These are phyloP conservation scores for Apiospora koreana DNA, from an alignment of 2,329 filamentous ascomycete genomes.

Conservation along the genomic window DNA sequence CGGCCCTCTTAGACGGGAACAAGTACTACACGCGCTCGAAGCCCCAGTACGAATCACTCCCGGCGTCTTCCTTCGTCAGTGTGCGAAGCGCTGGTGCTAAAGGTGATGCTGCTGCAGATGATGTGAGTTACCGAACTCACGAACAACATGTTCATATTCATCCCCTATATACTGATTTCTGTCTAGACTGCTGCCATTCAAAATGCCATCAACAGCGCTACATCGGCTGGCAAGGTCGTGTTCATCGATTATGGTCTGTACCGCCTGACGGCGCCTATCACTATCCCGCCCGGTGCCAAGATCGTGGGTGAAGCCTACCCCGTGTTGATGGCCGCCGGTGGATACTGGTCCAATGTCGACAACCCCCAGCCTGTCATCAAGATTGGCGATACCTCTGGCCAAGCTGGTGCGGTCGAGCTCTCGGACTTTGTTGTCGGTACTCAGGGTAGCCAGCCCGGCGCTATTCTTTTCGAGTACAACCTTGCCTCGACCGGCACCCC, in stretches of 20 bases:
- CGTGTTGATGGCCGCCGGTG: constrained; percentile 55
- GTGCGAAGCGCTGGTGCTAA: constrained; percentile 57
- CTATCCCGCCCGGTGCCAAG: constrained; percentile 43
- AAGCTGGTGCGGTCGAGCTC: constrained; percentile 68
- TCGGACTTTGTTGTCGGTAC: constrained; percentile 73
- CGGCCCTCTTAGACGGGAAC: constrained; percentile 50
- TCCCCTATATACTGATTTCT: constrained; percentile 34
- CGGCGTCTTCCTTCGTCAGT: constrained; percentile 59
- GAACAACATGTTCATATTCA: constrained; percentile 42
- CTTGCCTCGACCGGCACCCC: constrained; percentile 49
- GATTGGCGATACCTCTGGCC: constrained; percentile 60
- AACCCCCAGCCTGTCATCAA: constrained; percentile 66
- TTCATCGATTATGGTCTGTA: constrained; percentile 61
- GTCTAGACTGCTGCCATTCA: constrained; percentile 56
- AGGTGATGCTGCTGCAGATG: constrained; percentile 71
- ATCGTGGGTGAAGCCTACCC: constrained; percentile 36
- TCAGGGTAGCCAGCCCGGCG: constrained; percentile 66
- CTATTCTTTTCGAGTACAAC: constrained; percentile 74
- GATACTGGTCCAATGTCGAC: constrained; percentile 55
- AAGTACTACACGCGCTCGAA: constrained; percentile 66
- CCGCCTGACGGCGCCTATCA: constrained; percentile 47
- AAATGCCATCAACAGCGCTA: constrained; percentile 52
- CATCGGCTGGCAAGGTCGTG: constrained; percentile 48
- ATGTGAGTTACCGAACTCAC: constrained; percentile 44
- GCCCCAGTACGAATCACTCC: constrained; percentile 66